These are phyloP conservation scores for Suhomyces bokatorum DNA, from an alignment of 1,139 yeast genomes.

Conservation along the genomic window DNA sequence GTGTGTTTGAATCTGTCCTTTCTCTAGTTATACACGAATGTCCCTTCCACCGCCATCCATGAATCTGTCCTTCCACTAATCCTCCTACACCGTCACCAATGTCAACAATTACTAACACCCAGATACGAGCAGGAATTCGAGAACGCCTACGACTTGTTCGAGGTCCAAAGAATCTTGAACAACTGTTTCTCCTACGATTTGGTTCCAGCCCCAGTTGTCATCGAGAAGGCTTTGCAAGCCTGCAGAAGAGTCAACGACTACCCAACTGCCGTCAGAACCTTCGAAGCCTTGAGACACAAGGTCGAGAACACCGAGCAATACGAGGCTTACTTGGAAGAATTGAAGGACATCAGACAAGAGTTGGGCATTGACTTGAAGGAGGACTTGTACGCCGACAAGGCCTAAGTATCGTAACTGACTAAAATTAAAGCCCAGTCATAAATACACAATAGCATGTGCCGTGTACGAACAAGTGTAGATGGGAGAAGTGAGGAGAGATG, in stretches of 20 bases:
- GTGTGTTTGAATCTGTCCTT: too few relatives aligned
- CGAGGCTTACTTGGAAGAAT: conserved; percentile 92
- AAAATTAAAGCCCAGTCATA: neutral
- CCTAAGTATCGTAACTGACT: conserved; percentile 4
- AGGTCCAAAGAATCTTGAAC: conserved; percentile 86
- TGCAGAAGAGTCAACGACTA: conserved; percentile 99
- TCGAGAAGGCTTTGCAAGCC: conserved; percentile 95
- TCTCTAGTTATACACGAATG: too few relatives aligned
- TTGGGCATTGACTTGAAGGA: conserved; percentile 94
- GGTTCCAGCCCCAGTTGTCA: conserved; percentile 96
- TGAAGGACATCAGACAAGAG: conserved; percentile 87
- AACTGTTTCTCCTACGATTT: conserved; percentile 97
- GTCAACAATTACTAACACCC: conserved; percentile 27
- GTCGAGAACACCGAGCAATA: conserved; percentile 93
- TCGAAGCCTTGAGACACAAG: conserved; percentile 91
- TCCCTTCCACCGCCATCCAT: too few relatives aligned
- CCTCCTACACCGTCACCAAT: too few relatives aligned
- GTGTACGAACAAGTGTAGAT: neutral
- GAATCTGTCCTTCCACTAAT: too few relatives aligned
- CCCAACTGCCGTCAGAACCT: conserved; percentile 98
- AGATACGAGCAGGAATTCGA: conserved; percentile 96
- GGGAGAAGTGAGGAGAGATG: neutral
- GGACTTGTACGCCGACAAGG: conserved; percentile 56
- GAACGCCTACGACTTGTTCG: conserved; percentile 96
- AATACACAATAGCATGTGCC: neutral